Base-by-base conservation (phyloP, 2,329 filamentous ascomycete species). In the Ustulina deusta region DNA sequence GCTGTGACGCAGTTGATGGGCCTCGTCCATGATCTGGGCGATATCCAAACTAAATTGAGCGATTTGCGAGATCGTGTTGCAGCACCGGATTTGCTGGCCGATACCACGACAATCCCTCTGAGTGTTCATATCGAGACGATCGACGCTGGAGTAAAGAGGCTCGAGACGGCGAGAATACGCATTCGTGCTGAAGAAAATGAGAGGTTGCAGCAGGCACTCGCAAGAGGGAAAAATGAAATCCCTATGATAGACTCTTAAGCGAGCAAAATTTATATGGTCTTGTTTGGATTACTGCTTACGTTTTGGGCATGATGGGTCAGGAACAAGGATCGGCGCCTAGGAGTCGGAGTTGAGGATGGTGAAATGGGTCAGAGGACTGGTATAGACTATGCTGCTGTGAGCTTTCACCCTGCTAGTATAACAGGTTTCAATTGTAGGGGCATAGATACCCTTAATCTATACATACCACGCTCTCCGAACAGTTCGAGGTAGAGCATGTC, bases 101-200 rank as follows among this genome's bases (percentile, higher is more conserved):
- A 83, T 29, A 81, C 63, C 38, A 78, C 80, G 3, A 81, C 83
- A 32, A 83, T 93, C 10, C 91, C 92, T 2, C 81, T 96, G 4
- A 85, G 86, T 58, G 89, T 93, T 48, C 92, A 96, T 75, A 89
- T 96, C 46, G 89, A 93, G 72, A 90, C 89, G 63, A 93, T 96
- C 69, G 85, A 91, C 65, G 82, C 88, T 56, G 91, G 91, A 0
- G 88, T 94, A 1, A 90, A 94, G 78, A 84, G 93, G 69, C 80
- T 96, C 68, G 89, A 93, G 76, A 79, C 81, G 25, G 89, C 90
- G 54, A 83, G 65, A 22, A 22, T 44, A 32, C 65, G 65, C 38
- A 68, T 68, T 6, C 65, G 65, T 44, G 49, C 56, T 6, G 25
- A 56, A 22, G 65, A 68, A 29, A 57, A 68, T n/a, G 61, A 68